Conservation (phyloP, 305 asterid species). For the Plantago rigida region DNA sequence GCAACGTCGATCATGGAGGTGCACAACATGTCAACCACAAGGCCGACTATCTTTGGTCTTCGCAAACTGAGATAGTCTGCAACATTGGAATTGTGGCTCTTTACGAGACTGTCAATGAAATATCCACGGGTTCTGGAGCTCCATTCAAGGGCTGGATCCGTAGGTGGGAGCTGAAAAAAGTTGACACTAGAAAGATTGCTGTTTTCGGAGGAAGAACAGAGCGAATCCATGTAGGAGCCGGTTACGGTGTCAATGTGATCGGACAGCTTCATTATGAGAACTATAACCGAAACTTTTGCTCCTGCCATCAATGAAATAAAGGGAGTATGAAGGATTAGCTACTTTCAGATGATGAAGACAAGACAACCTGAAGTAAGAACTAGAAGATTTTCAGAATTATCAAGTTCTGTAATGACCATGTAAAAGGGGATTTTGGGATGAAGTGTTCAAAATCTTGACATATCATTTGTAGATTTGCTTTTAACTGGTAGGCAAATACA, state of each 20-base stretch:
- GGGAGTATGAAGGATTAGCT: too few relatives aligned
- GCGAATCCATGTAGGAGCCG: conserved; percentile 39
- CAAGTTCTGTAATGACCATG: background rate
- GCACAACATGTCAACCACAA: conserved; percentile 66
- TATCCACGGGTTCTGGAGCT: conserved; percentile 53
- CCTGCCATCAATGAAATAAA: conserved; percentile 18
- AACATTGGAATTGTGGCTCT: conserved; percentile 41
- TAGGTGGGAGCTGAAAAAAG: conserved; percentile 43
- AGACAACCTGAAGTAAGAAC: background rate
- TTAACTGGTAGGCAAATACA: background rate
- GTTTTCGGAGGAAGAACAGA: conserved; percentile 33
- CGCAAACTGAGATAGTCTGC: conserved; percentile 29
- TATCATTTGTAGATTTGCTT: too few relatives aligned
- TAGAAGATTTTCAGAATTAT: too few relatives aligned
- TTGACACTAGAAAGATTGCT: conserved; percentile 23
- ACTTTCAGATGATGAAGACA: background rate
- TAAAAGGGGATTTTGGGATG: too few relatives aligned
- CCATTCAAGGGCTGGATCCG: conserved; percentile 54
- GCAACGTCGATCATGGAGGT: conserved; percentile 53
- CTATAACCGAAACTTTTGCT: conserved; percentile 36
- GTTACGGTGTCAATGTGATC: conserved; percentile 48
- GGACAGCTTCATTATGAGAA: conserved; percentile 55
- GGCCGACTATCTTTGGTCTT: conserved; percentile 22
- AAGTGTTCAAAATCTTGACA: too few relatives aligned
- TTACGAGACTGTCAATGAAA: conserved; percentile 42